phyloP scores from a whole-genome alignment of 805 yeast species.

The Yueomyces sp. region DNA sequence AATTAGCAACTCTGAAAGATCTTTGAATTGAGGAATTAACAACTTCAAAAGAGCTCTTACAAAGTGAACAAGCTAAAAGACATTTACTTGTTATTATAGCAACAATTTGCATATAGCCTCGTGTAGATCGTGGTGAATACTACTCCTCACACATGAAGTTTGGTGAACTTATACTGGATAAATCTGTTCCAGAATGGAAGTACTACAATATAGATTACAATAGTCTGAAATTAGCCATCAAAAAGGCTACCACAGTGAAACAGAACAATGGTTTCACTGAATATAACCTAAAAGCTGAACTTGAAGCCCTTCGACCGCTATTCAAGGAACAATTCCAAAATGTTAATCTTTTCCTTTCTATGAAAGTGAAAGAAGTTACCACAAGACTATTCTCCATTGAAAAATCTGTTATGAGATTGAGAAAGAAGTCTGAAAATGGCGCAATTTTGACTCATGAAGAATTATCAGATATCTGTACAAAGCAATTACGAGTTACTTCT shows the following conservation, averaged over 20 bases:
- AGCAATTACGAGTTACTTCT: slow-evolving; percentile 8
- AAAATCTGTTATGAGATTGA: slow-evolving; percentile 10
- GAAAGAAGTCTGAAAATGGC: background rate
- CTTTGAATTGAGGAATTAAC: no score
- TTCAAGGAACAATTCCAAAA: slow-evolving; percentile 16
- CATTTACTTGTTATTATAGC: no score
- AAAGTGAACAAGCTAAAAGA: no score
- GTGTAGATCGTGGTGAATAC: no score
- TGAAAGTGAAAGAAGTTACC: slow-evolving; percentile 20
- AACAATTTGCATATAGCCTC: no score
- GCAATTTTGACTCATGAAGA: no score
- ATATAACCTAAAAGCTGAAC: background rate
- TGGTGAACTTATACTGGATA: slow-evolving; percentile 58
- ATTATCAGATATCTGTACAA: background rate
- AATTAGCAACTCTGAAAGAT: no score
- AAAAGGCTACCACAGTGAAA: slow-evolving; percentile 33
- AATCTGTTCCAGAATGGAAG: slow-evolving; percentile 83
- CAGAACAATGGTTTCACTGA: background rate
- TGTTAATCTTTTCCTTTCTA: slow-evolving; percentile 15
- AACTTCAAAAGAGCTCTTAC: no score
- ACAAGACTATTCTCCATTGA: slow-evolving; percentile 18
- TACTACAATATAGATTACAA: slow-evolving; percentile 75
- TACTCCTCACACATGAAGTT: slow-evolving; percentile 50
- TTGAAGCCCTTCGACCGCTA: slow-evolving; percentile 3
- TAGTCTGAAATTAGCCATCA: slow-evolving; percentile 54